phyloP scores from a whole-genome alignment of 1,284 basidiomycete genomes.

The Microbotryum intermedium region DNA sequence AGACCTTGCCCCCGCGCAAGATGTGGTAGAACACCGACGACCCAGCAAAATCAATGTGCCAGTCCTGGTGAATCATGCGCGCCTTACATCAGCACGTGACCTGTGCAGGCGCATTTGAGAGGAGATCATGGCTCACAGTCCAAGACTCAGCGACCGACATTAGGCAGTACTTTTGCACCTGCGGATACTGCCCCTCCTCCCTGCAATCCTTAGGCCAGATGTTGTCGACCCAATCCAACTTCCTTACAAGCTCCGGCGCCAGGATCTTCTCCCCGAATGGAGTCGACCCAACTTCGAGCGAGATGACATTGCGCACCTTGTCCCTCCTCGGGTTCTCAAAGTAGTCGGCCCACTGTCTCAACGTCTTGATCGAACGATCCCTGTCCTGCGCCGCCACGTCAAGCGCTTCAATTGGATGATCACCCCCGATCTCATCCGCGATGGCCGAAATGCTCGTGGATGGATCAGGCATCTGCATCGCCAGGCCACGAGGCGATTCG shows the following conservation, averaged over 20 bases:
- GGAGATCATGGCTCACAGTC: constrained; percentile 56
- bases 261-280: constrained; percentile 63
- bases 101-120: constrained; percentile 2
- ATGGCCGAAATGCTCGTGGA: constrained; percentile 68
- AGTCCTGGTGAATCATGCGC: constrained; percentile 44
- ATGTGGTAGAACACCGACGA: constrained; percentile 92
- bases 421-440: constrained; percentile 56
- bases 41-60: constrained; percentile 94
- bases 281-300: constrained; percentile 72
- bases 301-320: constrained; percentile 84
- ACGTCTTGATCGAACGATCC: constrained; percentile 54
- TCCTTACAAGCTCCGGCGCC: constrained; percentile 74
- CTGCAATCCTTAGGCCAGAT: constrained; percentile 61
- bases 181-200: constrained; percentile 55
- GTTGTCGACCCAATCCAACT: constrained; percentile 93
- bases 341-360: constrained; percentile 85
- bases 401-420: not conserved
- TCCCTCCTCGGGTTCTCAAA: constrained; percentile 62
- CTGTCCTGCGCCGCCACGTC: not conserved
- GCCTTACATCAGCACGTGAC: not conserved
- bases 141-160: constrained; percentile 81
- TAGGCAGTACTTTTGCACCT: constrained; percentile 90
- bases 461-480: constrained; percentile 69
- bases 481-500: constrained; percentile 63
- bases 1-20: constrained; percentile 57